Conservation (phyloP, 2,329 filamentous ascomycete genomes). For the Cytospora piceae region DNA sequence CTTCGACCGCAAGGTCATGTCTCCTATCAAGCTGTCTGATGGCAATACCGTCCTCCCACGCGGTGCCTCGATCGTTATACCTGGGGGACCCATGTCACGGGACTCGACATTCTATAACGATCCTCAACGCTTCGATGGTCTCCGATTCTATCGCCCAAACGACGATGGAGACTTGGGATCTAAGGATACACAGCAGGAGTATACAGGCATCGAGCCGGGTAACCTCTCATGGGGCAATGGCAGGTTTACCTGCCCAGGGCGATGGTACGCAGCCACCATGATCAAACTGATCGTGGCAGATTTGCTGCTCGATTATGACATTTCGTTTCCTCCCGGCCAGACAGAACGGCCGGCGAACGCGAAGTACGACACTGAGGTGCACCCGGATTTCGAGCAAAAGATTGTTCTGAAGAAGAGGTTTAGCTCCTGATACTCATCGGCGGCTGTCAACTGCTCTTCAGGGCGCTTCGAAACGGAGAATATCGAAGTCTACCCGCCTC, state of each 20-base stretch:
- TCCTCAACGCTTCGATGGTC: neutral
- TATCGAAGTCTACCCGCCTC: too few species aligned
- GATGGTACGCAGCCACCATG: neutral
- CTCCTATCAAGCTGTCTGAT: neutral
- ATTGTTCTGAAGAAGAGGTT: neutral
- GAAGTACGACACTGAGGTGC: neutral
- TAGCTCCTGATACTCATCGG: too few species aligned
- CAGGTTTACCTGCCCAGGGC: neutral
- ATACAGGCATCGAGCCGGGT: neutral
- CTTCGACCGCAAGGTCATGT: neutral
- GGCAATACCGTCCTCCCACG: neutral
- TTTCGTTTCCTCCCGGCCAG: slow-evolving; percentile 7
- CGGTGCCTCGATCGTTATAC: neutral
- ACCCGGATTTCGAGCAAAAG: neutral
- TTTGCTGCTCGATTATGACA: neutral
- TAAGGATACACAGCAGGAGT: neutral
- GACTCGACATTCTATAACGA: neutral
- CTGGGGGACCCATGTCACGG: neutral
- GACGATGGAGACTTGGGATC: neutral
- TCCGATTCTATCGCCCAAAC: neutral
- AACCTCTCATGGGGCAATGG: neutral
- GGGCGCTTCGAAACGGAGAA: too few species aligned
- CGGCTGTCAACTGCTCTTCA: too few species aligned
- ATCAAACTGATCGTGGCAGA: neutral
- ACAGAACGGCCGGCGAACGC: neutral